Evolutionary conservation across 441 rosid species (phyloP), one percentile per base, ranked within the genome.

Genomic region (Syzygium malaccense): DNA sequence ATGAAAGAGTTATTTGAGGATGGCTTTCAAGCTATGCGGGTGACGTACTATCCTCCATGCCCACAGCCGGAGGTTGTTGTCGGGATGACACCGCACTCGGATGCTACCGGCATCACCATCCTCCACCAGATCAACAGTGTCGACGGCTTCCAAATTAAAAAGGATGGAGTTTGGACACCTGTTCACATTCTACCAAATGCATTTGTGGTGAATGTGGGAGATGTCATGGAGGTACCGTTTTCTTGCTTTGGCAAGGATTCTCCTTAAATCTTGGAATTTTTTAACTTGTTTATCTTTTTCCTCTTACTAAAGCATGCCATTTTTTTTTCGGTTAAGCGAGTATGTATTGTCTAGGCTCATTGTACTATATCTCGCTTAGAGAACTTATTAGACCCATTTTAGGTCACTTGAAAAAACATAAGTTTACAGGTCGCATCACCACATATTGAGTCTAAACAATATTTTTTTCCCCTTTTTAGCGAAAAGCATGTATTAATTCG

Each of bases 21-120:
- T 33, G 96, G 94, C 83, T 71, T 89, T 85, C 94, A 93, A 41
- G 80, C 92, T 3, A 62, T 93, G 88, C 89, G 93, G 90, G 86
- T 91, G 92, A 92, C 90, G 2, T 90, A 89, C 84, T 94, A 94
- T 89, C 95, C 95, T 48, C 93, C 95, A 49, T 94, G 95, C 37
- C 93, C 94, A 14, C 86, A 92, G 79, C 48, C 51, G n/a, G 64
- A 55, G 28, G 71, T 26, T 57, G 37, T 57, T 37, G 18, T 20
- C 8, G 48, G 48, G 53, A 0, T 49, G 17, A 86, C 10, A 23
- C 51, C 25, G 45, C 55, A 51, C 28, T 55, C 60, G 1, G 91
- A 92, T 56, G 83, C 91, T 41, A 23, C 54, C 3, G 92, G 89
- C 83, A 86, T 92, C 89, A 92, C 93, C 83, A 89, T 91, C 28